Base-by-base conservation (phyloP, 805 yeast species). In the Suhomyces sp. region DNA sequence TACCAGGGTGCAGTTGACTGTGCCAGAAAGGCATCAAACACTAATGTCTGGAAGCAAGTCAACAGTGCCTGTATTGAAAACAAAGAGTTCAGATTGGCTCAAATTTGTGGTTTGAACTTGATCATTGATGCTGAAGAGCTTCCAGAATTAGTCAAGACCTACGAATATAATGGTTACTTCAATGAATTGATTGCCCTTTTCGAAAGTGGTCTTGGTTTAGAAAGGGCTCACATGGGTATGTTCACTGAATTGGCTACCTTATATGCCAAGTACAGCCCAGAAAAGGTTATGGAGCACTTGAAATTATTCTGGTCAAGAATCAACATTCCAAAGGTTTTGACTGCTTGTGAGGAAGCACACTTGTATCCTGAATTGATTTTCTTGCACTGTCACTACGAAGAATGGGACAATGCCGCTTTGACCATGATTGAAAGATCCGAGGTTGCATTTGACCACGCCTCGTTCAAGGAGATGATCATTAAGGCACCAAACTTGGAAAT, bases 141-240 rank as follows among this genome's bases (percentile, higher is more conserved):
- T 63, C 89, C 90, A 43, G 97, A 88, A 65, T 79, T 94, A 57
- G 97, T 93, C 44, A 78, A 76, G 56, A 87, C 86, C 59, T 94
- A 94, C 68, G 97, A 94, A 74, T 78, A 81, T 67, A 83, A 86
- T 59, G 99, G 99, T 43, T 89, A 90, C 73, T 92, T 92, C 74
- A 87, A 85, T 59, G 97, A 94, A 77, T 79, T 94, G 58, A 89
- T 93, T 57, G 83, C 97, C 15, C 81, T 94, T 63, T 90, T 94
- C 63, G 99, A 94, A 73, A 93, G 91, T 62, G 98, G 98, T 58
- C 80, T 94, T 54, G 96, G 97, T 41, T 80, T 94, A 60, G 99
- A 94, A 78, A 88, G 99, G 70, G 99, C 99, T 37, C 99, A 94
- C 68, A 94, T 94, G 99, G 99, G 98, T 61, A 93, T 94, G 97